Evolutionary conservation across 2,329 filamentous ascomycete species (phyloP).

Genomic region (Neonectria sp.): DNA sequence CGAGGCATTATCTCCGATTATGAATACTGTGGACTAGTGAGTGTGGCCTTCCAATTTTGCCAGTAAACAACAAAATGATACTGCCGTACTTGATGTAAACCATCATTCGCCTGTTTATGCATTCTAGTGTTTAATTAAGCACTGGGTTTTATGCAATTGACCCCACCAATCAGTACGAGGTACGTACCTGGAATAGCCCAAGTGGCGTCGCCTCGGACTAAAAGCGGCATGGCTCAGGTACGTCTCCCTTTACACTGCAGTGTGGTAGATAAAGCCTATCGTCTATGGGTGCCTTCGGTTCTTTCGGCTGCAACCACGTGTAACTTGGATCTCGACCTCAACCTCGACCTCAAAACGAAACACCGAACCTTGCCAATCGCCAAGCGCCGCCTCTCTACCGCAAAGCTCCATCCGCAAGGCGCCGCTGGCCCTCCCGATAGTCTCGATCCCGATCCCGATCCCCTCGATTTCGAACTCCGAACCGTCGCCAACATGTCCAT

Average conservation of each 20-base stretch:
- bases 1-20: no score
- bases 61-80: no score
- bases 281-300: neutral
- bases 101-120: neutral
- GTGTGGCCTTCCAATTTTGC: no score
- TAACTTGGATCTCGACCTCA: slow-evolving; percentile 6
- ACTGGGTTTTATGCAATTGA: neutral
- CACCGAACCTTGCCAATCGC: slow-evolving; percentile 16
- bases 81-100: no score
- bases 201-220: neutral
- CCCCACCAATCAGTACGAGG: neutral
- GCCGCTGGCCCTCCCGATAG: neutral
- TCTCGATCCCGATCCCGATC: neutral
- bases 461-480: slow-evolving; percentile 3
- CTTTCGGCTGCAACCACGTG: slow-evolving; percentile 22
- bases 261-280: neutral
- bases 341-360: slow-evolving; percentile 13
- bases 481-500: slow-evolving; percentile 72
- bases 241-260: neutral
- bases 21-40: no score
- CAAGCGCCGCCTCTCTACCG: slow-evolving; percentile 1
- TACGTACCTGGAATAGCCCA: slow-evolving; percentile 16
- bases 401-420: neutral
- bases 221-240: neutral
- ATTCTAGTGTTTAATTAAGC: neutral